Percentiles rank a stretch among this genome's conserved stretches.
These are phyloP conservation scores for Microcyclospora tardicrescens DNA, from an alignment of 2,329 filamentous ascomycete genomes.

Conservation along the genomic window DNA sequence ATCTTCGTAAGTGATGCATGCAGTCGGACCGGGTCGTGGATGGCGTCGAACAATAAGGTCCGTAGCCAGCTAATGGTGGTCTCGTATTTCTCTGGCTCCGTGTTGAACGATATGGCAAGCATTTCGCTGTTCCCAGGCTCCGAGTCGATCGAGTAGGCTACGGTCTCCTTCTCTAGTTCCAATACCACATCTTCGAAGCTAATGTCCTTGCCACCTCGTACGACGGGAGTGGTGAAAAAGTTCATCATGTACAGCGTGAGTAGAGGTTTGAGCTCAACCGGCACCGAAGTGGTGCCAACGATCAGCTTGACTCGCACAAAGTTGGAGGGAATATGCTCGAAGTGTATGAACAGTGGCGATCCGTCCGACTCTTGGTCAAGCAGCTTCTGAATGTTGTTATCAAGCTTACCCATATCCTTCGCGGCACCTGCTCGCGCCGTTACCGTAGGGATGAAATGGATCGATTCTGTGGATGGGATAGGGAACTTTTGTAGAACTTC, in stretches of 20 bases:
- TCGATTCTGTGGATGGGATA: conserved; percentile 76
- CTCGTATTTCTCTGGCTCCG: conserved; percentile 78
- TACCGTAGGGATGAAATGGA: conserved; percentile 82
- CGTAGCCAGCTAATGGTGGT: conserved; percentile 72
- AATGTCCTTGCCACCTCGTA: conserved; percentile 59
- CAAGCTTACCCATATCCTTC: conserved; percentile 51
- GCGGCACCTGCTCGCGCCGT: conserved; percentile 76
- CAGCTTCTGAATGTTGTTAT: conserved; percentile 59
- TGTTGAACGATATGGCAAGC: conserved; percentile 66
- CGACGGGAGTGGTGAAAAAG: conserved; percentile 87
- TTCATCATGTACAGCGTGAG: conserved; percentile 76
- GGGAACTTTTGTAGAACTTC: conserved; percentile 69
- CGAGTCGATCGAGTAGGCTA: conserved; percentile 64
- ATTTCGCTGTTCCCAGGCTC: conserved; percentile 69
- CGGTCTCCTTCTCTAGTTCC: conserved; percentile 79
- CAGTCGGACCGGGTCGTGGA: conserved; percentile 64
- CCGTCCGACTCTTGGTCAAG: conserved; percentile 56
- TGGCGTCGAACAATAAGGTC: conserved; percentile 72
- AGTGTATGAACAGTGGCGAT: conserved; percentile 77
- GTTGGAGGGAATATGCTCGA: conserved; percentile 83
- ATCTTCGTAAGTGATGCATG: conserved; percentile 60
- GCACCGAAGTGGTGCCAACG: conserved; percentile 63
- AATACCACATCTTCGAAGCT: conserved; percentile 89
- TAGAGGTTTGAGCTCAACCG: conserved; percentile 71
- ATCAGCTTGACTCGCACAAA: conserved; percentile 79